phyloP scores from a whole-genome alignment of 208 protist species.

The Trypanosoma theileri region DNA sequence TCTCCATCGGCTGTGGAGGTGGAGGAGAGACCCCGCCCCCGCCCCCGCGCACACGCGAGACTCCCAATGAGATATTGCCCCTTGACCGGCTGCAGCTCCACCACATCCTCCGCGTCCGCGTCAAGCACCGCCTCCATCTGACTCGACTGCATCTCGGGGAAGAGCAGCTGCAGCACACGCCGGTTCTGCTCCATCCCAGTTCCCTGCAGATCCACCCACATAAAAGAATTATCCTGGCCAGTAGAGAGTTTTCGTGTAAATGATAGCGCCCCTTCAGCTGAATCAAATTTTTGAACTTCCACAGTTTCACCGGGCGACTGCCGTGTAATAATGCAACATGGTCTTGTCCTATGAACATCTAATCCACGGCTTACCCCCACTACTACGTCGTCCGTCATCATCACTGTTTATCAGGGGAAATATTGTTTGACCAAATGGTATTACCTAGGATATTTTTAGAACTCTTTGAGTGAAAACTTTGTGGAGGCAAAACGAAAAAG shows the following conservation, averaged over 20 bases:
- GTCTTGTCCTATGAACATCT: too few species aligned
- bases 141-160: conserved; percentile 39
- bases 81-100: conserved; percentile 53
- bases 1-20: conserved; percentile 7
- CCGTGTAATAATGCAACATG: too few species aligned
- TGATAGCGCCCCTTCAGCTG: not conserved
- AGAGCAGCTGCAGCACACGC: conserved; percentile 31
- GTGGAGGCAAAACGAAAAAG: too few species aligned
- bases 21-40: not conserved
- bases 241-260: not conserved
- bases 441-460: too few species aligned
- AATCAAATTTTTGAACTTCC: not conserved
- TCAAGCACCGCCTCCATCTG: conserved; percentile 52
- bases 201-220: conserved; percentile 65
- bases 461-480: too few species aligned
- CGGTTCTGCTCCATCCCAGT: conserved; percentile 34
- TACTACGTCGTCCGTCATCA: too few species aligned
- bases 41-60: conserved; percentile 47
- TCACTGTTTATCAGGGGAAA: too few species aligned
- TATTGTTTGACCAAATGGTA: too few species aligned
- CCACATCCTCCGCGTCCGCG: conserved; percentile 57
- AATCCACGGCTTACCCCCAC: too few species aligned
- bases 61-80: conserved; percentile 53
- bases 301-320: too few species aligned
- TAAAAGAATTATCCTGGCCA: not conserved